These are phyloP conservation scores for Tardiomyces depauwii DNA, from an alignment of 1,139 yeast genomes.

Conservation along the genomic window DNA sequence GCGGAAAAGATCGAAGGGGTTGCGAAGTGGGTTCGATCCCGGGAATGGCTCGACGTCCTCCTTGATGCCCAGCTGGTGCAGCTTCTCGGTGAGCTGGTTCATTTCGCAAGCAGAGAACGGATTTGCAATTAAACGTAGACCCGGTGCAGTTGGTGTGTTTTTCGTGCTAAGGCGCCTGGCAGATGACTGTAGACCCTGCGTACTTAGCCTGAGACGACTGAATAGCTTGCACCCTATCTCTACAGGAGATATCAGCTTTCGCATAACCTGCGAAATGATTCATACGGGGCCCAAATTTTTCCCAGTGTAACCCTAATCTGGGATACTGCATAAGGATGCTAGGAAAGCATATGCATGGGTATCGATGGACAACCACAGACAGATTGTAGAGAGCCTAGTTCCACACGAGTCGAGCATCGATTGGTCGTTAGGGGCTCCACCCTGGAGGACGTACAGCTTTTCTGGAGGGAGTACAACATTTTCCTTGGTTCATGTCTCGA, in stretches of 20 bases:
- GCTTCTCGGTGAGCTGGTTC: slow-evolving; percentile 16
- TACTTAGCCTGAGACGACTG: too few species aligned
- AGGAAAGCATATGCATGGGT: too few species aligned
- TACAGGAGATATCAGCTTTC: background rate
- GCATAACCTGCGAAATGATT: background rate
- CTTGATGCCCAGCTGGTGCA: slow-evolving; percentile 21
- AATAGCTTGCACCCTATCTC: background rate
- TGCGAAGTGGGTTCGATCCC: slow-evolving; percentile 58
- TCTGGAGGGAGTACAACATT: too few species aligned
- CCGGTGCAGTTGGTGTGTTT: background rate
- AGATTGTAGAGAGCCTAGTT: too few species aligned
- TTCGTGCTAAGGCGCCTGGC: background rate
- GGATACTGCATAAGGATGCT: background rate
- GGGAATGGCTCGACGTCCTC: slow-evolving; percentile 21
- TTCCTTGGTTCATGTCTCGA: too few species aligned
- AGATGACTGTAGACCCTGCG: background rate
- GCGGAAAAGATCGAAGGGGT: slow-evolving; percentile 75
- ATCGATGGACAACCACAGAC: too few species aligned
- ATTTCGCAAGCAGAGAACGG: background rate
- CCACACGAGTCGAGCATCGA: too few species aligned
- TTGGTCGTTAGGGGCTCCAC: too few species aligned
- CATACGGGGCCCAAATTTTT: background rate
- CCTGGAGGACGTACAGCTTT: too few species aligned
- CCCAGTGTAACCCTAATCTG: background rate
- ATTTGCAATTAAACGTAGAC: background rate